Conservation (phyloP, 768 basidiomycete genomes). For the Xerocomellus amylosporus region DNA sequence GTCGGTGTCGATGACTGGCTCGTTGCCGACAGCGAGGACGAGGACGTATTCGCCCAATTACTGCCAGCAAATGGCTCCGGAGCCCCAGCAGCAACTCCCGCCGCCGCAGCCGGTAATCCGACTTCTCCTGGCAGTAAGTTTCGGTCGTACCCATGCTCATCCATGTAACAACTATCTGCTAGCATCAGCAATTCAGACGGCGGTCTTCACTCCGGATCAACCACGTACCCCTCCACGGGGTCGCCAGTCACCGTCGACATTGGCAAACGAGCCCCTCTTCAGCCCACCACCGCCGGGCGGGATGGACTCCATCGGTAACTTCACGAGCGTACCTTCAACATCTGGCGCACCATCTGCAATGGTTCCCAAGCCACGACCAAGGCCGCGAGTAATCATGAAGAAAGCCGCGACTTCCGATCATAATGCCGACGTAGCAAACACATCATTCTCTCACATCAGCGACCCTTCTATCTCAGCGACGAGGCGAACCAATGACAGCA, state of each 20-base stretch:
- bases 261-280: constrained; percentile 24
- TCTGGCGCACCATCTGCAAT: not conserved
- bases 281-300: constrained; percentile 17
- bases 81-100: not conserved
- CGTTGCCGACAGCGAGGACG: constrained; percentile 51
- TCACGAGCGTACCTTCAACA: constrained; percentile 11
- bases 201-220: constrained; percentile 12
- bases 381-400: constrained; percentile 31
- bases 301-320: constrained; percentile 11
- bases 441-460: constrained; percentile 23
- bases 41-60: constrained; percentile 15
- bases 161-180: not conserved
- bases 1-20: constrained; percentile 36
- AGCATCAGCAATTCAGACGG: constrained; percentile 23
- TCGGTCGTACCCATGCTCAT: not conserved
- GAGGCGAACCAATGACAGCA: constrained; percentile 20
- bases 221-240: constrained; percentile 14
- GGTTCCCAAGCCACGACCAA: constrained; percentile 27
- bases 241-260: constrained; percentile 1
- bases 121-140: constrained; percentile 9
- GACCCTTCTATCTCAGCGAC: constrained; percentile 12
- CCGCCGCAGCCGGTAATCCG: not conserved
- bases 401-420: constrained; percentile 3
- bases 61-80: not conserved
- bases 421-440: not conserved